Conservation (phyloP, 2,329 filamentous ascomycete genomes). For the Trichoderma cornu-damae region DNA sequence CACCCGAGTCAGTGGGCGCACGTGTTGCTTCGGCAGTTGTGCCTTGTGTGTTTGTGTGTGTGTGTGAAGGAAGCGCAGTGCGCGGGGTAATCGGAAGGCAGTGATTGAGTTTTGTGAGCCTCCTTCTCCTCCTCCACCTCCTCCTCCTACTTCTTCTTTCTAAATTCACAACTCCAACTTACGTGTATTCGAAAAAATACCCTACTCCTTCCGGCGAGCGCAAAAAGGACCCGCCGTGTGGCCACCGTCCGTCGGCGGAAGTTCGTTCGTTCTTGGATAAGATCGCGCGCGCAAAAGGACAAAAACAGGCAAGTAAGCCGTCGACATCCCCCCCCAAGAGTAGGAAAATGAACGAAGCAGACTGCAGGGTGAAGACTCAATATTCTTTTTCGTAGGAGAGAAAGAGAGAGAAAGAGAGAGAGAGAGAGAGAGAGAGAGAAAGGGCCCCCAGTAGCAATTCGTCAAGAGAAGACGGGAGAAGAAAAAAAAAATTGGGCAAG, state of each 20-base stretch:
- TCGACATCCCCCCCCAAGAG: background rate
- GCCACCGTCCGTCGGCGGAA: background rate
- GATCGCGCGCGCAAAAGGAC: background rate
- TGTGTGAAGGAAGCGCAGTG: background rate
- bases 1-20: constrained; percentile 5
- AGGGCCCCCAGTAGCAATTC: background rate
- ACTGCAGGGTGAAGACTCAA: background rate
- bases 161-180: too few species aligned
- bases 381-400: background rate
- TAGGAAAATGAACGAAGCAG: background rate
- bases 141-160: too few species aligned
- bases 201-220: background rate
- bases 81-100: constrained; percentile 6
- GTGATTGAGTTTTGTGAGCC: background rate
- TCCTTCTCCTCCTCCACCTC: too few species aligned
- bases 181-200: background rate
- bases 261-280: background rate
- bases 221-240: background rate
- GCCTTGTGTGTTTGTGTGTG: too few species aligned
- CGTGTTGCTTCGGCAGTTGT: background rate
- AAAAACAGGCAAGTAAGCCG: background rate
- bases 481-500: background rate
- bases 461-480: background rate
- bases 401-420: background rate
- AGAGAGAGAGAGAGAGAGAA: background rate